Evolutionary conservation across 345 rosid species (phyloP), one percentile per base, ranked within the genome.

Genomic region (Schrenkiella parvula): DNA sequence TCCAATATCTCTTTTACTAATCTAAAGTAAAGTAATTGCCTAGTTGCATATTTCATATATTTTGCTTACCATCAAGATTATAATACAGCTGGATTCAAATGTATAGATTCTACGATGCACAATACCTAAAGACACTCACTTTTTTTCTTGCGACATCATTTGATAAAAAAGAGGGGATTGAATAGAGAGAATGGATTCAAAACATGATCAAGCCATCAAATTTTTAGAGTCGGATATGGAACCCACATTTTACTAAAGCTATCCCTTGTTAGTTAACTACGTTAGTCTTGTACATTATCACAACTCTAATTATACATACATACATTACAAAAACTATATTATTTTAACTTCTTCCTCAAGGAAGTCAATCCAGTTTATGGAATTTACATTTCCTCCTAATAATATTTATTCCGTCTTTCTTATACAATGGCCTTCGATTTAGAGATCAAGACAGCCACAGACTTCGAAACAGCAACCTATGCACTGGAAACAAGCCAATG

Each of bases 401-500:
- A 18, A 25, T 5, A 25, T 25, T 8, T 25, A 1, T 26, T 44
- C 6, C 32, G 5, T 8, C 35, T 5, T 47, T 4, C 4, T 25
- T 32, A 0, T 63, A 44, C 59, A 77, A 0, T 54, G 51, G 44
- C 18, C 2, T 25, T 23, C n/a, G n/a, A n/a, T 14, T 48, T 58
- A 76, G 42, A 70, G 76, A 11, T 70, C 75, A 46, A 74, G 56
- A 69, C 85, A 82, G 0, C 78, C 92, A 48, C 89, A 89, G 8
- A 92, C 78, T 22, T 83, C 85, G 19, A 84, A 86, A 64, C 98
- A 90, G 76, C 97, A 93, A 78, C 79, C 81, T 26, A 90, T 0
- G 76, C 96, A 90, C 81, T 85, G 85, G 8, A 86, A 80, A 61
- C 92, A 90, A 63, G 96, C 87, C 28, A 90, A 84, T 11, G 87